Conservation (phyloP, 2,329 filamentous ascomycete genomes). For the Penicillium italicum region DNA sequence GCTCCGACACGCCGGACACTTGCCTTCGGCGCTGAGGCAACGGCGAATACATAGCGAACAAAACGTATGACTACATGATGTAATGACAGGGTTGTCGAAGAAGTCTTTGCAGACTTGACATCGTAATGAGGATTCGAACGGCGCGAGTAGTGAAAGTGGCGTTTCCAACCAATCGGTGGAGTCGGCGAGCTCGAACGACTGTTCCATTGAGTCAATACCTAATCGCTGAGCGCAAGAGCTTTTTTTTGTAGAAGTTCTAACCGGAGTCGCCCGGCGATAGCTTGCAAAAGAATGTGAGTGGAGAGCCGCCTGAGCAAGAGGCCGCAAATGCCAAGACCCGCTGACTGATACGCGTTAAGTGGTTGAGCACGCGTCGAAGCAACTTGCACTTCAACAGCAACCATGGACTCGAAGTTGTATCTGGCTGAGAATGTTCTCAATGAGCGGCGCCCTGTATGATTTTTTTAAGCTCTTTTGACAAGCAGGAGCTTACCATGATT, state of each 20-base stretch:
- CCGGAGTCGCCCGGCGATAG: background rate
- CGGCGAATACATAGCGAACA: conserved; percentile 93
- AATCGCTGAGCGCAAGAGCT: background rate
- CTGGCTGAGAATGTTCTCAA: conserved; percentile 72
- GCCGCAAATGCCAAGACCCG: conserved; percentile 33
- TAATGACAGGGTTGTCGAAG: conserved; percentile 90
- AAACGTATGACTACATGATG: conserved; percentile 91
- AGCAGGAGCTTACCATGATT: conserved; percentile 7
- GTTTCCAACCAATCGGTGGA: conserved; percentile 50
- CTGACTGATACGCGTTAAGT: conserved; percentile 46
- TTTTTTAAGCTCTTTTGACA: background rate
- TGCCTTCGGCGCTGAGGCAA: conserved; percentile 75
- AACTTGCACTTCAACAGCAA: conserved; percentile 17
- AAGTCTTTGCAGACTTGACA: conserved; percentile 99
- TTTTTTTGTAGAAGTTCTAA: background rate
- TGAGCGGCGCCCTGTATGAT: conserved; percentile 66
- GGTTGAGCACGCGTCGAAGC: conserved; percentile 34
- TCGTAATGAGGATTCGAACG: conserved; percentile 76
- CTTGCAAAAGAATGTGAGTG: conserved; percentile 4
- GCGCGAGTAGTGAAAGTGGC: conserved; percentile 43
- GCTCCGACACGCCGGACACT: conserved; percentile 79
- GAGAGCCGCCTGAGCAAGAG: conserved; percentile 9
- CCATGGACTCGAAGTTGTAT: conserved; percentile 63
- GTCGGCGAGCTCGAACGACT: conserved; percentile 40
- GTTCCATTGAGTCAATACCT: conserved; percentile 29